phyloP scores from a whole-genome alignment of 208 protist species.

The Leishmania tropica region DNA sequence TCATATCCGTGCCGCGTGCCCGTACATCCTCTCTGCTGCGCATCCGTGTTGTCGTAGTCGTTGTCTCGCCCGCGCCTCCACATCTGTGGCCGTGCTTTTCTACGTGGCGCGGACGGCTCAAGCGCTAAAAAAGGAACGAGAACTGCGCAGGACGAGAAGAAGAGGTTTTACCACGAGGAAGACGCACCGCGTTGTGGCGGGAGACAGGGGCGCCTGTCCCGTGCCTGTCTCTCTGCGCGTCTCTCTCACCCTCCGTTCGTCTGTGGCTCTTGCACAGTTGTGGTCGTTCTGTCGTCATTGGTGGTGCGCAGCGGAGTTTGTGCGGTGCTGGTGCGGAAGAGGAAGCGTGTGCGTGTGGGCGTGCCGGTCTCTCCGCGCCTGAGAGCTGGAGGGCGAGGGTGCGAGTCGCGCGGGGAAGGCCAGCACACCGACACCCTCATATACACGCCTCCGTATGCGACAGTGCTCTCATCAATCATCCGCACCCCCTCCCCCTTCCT shows the following conservation, averaged over 20 bases:
- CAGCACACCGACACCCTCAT: neutral
- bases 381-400: neutral
- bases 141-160: neutral
- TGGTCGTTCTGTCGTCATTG: neutral
- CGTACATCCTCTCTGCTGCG: neutral
- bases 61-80: neutral
- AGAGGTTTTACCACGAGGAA: neutral
- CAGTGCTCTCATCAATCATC: neutral
- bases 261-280: neutral
- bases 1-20: neutral
- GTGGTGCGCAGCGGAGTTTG: neutral
- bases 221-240: neutral
- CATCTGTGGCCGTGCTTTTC: neutral
- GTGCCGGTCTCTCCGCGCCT: neutral
- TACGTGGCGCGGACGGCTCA: neutral
- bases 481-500: neutral
- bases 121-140: neutral
- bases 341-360: neutral
- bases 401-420: neutral
- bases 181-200: neutral
- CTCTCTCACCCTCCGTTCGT: neutral
- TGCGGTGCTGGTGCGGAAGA: neutral
- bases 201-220: neutral
- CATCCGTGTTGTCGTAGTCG: neutral
- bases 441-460: neutral